Evolutionary conservation across 768 basidiomycete genomes (phyloP).

Genomic region (Paxillus rubicundulus): DNA sequence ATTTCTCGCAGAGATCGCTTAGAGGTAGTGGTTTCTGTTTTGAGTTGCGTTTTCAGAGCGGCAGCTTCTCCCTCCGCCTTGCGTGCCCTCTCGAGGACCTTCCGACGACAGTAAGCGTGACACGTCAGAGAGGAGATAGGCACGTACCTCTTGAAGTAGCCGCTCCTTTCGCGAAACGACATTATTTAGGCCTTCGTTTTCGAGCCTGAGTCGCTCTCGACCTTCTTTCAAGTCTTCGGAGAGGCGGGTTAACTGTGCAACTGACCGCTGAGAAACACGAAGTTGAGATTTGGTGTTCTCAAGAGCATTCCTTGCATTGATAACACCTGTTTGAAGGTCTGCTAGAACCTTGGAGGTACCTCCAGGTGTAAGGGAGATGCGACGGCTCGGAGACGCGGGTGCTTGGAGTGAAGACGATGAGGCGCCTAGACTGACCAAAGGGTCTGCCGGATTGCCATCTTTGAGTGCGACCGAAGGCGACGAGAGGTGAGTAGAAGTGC

Average conservation of each 20-base stretch:
- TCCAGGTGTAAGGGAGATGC: conserved; percentile 64
- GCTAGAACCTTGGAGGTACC: conserved; percentile 87
- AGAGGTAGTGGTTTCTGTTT: conserved; percentile 64
- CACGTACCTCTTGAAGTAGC: conserved; percentile 73
- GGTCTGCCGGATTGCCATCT: conserved; percentile 34
- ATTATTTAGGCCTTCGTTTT: conserved; percentile 86
- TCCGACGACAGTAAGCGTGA: conserved; percentile 1
- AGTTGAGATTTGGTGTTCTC: conserved; percentile 87
- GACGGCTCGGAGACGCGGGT: conserved; percentile 49
- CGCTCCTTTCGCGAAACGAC: conserved; percentile 87
- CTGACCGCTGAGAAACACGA: conserved; percentile 75
- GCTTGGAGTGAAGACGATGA: conserved; percentile 41
- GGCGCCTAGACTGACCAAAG: conserved; percentile 30
- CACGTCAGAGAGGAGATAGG: background rate
- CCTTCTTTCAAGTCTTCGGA: conserved; percentile 89
- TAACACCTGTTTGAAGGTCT: conserved; percentile 81
- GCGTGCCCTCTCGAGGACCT: conserved; percentile 82
- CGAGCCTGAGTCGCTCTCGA: conserved; percentile 74
- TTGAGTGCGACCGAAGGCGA: conserved; percentile 32
- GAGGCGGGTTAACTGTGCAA: conserved; percentile 80
- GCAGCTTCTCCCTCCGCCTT: conserved; percentile 80
- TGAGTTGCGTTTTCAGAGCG: conserved; percentile 66
- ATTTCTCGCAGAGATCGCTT: conserved; percentile 81
- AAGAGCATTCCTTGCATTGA: conserved; percentile 73
- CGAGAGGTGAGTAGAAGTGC: conserved; percentile 27